Conservation (phyloP, 2,329 filamentous ascomycete species). For the Cytospora chrysosperma region DNA sequence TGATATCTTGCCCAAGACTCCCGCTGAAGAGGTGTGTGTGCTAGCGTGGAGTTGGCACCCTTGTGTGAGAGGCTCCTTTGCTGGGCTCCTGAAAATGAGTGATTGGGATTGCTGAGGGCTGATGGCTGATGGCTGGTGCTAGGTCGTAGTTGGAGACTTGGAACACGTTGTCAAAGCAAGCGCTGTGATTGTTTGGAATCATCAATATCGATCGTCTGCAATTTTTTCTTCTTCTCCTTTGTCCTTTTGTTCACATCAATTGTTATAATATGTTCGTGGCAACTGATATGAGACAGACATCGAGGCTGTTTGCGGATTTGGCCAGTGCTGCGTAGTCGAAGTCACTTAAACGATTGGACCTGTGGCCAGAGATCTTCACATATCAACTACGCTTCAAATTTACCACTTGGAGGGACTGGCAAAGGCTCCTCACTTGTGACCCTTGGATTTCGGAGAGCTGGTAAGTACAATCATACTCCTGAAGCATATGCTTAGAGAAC, state of each 20-base stretch:
- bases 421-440: no score
- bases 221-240: no score
- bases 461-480: not conserved
- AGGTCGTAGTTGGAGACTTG: not conserved
- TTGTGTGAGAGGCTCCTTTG: not conserved
- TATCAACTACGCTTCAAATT: not conserved
- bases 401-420: not conserved
- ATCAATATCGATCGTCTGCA: not conserved
- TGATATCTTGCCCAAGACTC: slow-evolving; percentile 19
- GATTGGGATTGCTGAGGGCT: no score
- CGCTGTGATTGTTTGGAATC: not conserved
- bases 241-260: no score
- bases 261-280: not conserved
- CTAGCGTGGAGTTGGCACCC: slow-evolving; percentile 12
- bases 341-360: not conserved
- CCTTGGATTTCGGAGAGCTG: not conserved
- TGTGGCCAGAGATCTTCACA: not conserved
- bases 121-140: not conserved
- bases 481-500: not conserved
- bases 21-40: slow-evolving; percentile 17
- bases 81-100: not conserved
- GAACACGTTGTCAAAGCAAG: not conserved
- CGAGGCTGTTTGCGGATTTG: not conserved
- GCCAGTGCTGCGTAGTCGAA: not conserved
- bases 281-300: not conserved